Percentiles rank a stretch among this genome's conserved stretches.
Evolutionary conservation across 257 asterid genomes (phyloP).

Genomic region (Oldenlandia corymbosa): DNA sequence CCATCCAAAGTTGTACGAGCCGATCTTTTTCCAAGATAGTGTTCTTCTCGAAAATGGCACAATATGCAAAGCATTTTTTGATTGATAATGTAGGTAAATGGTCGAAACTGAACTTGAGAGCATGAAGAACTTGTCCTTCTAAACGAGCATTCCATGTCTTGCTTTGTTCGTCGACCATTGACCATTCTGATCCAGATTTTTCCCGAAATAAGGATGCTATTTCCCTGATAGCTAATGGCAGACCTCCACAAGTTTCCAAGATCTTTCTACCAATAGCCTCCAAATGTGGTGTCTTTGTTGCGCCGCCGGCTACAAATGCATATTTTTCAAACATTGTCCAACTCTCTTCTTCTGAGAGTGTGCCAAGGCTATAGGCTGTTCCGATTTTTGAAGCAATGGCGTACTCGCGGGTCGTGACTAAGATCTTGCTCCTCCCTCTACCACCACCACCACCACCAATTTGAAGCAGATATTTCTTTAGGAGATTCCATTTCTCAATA

Average conservation of each 20-base stretch:
- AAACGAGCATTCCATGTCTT: not conserved
- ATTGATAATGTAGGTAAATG: slow-evolving; percentile 13
- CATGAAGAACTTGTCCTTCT: not conserved
- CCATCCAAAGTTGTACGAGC: slow-evolving; percentile 31
- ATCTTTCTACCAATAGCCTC: not conserved
- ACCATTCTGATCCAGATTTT: not conserved
- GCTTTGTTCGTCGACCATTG: too few relatives aligned
- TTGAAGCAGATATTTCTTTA: slow-evolving; percentile 32
- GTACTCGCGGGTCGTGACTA: slow-evolving; percentile 54
- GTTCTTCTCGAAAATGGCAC: slow-evolving; percentile 21
- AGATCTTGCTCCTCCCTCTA: slow-evolving; percentile 55
- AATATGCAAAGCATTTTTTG: slow-evolving; percentile 24
- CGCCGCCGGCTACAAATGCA: not conserved
- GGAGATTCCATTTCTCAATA: slow-evolving; percentile 24
- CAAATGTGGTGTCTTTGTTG: not conserved
- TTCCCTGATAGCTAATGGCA: slow-evolving; percentile 5
- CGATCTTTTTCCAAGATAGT: slow-evolving; percentile 17
- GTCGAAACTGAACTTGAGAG: slow-evolving; percentile 17
- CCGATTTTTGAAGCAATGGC: slow-evolving; percentile 34
- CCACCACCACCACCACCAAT: slow-evolving; percentile 33
- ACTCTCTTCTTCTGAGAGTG: not conserved
- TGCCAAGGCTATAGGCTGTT: not conserved
- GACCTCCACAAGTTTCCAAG: not conserved
- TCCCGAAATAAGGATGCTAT: not conserved
- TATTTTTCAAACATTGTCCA: slow-evolving; percentile 7